Base-by-base conservation (phyloP, 306 rosid genomes). In the Hylodesmum podocarpum region DNA sequence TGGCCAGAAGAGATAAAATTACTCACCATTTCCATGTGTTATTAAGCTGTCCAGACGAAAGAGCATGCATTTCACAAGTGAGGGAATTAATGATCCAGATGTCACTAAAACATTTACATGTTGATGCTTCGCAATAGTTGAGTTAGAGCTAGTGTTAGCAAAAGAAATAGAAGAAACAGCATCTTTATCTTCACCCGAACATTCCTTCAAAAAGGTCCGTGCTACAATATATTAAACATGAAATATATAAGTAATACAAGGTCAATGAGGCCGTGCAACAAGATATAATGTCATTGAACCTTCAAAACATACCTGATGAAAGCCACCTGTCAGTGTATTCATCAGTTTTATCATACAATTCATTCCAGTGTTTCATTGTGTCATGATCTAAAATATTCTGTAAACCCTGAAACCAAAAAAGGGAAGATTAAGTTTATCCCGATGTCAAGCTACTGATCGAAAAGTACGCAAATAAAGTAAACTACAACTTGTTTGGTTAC, bases 31-130 rank as follows among this genome's bases (percentile, higher is more conserved):
- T 81, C 43, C 96, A 46, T 87, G 94, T 6, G 89, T 37, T 77
- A 91, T 77, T 16, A 90, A 40, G 75, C 78, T 64, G 75, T 94
- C 89, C 25, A 91, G 89, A 50, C 78, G 91, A 88, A 91, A 94
- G 84, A 94, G 98, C 77, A 90, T 62, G 88, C 98, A 91, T 81
- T 94, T 94, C 22, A 89, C 93, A 50, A 94, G 93, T 83, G 94
- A 88, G 78, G 98, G 98, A 78, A 94, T 82, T 89, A 94, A 75
- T 15, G 96, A 86, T 16, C 98, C 97, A 72, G 98, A 90, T 46
- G 97, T 94, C 85, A 94, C 98, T 77, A 94, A 78, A 83, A 94
- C 80, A 85, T 94, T 86, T 63, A 94, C 57, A 43, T 63, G 81
- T 65, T 81, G 89, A 78, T 5, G 40, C 28, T 78, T 87, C 68